Evolutionary conservation across 805 yeast species (phyloP).

Genomic region (Candida ficus): DNA sequence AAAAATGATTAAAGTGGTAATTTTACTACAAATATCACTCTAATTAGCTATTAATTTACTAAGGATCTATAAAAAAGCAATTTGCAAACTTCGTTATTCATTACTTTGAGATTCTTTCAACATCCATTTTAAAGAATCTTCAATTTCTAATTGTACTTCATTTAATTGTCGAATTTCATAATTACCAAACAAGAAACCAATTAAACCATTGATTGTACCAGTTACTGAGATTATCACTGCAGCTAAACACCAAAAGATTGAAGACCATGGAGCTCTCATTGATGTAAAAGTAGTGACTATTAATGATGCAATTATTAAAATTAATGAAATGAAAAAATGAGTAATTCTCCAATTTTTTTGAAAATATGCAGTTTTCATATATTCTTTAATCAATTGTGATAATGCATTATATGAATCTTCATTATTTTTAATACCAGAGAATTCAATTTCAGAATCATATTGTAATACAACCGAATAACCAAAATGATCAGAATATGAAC

Average conservation of each 20-base stretch:
- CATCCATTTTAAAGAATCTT: constrained; percentile 18
- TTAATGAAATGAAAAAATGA: constrained; percentile 57
- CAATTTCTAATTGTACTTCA: constrained; percentile 74
- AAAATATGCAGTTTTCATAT: constrained; percentile 47
- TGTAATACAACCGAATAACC: too few relatives aligned
- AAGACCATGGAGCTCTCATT: constrained; percentile 49
- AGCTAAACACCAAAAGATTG: constrained; percentile 58
- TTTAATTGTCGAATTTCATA: constrained; percentile 71
- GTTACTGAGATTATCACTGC: constrained; percentile 53
- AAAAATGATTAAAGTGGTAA: too few relatives aligned
- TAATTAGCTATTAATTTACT: too few relatives aligned
- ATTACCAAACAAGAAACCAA: constrained; percentile 74
- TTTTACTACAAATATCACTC: too few relatives aligned
- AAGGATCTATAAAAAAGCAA: too few relatives aligned
- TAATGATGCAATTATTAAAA: constrained; percentile 45
- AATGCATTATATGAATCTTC: constrained; percentile 3
- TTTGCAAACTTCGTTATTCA: background rate
- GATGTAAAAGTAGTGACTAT: constrained; percentile 60
- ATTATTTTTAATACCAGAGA: background rate
- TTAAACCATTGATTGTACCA: constrained; percentile 71
- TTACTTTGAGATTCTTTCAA: background rate
- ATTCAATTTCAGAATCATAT: constrained; percentile 40
- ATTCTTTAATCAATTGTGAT: constrained; percentile 25
- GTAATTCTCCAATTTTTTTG: constrained; percentile 61
- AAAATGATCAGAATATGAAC: constrained; percentile 91